A percentile compares a stretch with the other conserved stretches of the same genome.
These are phyloP conservation scores for Entoloma clypeatum DNA, from an alignment of 1,284 basidiomycete species.

Conservation along the genomic window DNA sequence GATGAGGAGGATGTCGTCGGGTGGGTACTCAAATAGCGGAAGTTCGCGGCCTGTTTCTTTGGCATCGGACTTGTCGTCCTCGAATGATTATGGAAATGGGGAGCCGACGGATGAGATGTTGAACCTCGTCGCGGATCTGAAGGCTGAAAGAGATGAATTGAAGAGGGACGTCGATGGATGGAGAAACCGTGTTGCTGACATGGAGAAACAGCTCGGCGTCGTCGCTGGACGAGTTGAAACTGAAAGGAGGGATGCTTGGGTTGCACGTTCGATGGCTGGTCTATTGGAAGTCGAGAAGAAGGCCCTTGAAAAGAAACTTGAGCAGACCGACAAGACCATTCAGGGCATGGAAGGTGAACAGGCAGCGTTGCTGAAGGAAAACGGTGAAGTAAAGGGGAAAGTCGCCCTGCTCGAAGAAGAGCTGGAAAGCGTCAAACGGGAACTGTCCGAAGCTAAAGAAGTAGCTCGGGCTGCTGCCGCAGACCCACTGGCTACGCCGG, in stretches of 20 bases:
- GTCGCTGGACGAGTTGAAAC: conserved; percentile 62
- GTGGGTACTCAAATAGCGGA: conserved; percentile 27
- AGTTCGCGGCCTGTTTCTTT: conserved; percentile 51
- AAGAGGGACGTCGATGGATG: conserved; percentile 75
- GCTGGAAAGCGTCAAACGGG: conserved; percentile 18
- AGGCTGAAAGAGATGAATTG: conserved; percentile 73
- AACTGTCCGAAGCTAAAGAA: conserved; percentile 26
- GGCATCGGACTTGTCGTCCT: conserved; percentile 45
- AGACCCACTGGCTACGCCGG: conserved; percentile 43
- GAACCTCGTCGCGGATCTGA: conserved; percentile 67
- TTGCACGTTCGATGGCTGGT: conserved; percentile 60
- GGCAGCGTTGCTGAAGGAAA: conserved; percentile 26
- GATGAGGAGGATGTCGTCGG: conserved; percentile 38
- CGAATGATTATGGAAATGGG: conserved; percentile 27
- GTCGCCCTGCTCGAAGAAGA: conserved; percentile 33
- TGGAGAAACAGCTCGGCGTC: conserved; percentile 57
- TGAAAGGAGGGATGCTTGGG: conserved; percentile 73
- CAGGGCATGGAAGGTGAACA: conserved; percentile 29
- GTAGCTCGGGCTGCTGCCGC: conserved; percentile 23
- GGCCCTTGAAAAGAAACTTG: conserved; percentile 44
- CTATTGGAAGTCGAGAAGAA: conserved; percentile 64
- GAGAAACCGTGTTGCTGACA: conserved; percentile 62
- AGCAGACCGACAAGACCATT: conserved; percentile 34
- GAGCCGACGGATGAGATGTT: conserved; percentile 72
- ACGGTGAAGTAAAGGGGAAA: conserved; percentile 40